phyloP scores from a whole-genome alignment of 495 filamentous ascomycete species.

The Penicillium canescens region DNA sequence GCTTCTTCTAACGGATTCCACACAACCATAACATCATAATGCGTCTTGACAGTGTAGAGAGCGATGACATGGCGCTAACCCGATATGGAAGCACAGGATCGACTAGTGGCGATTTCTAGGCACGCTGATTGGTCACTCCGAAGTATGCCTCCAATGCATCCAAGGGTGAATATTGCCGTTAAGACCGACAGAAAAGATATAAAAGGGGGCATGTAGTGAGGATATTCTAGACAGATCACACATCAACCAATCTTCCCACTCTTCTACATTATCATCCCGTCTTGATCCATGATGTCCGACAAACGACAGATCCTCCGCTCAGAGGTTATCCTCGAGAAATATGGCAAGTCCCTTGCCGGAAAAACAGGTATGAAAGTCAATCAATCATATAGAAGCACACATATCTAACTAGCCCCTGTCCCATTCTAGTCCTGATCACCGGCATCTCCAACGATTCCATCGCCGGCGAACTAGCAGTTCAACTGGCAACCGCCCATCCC shows the following conservation, averaged over 20 bases:
- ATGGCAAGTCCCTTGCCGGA: slow-evolving; percentile 18
- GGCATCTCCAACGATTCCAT: slow-evolving; percentile 22
- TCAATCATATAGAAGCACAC: neutral
- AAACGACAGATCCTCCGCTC: slow-evolving; percentile 18
- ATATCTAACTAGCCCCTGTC: neutral
- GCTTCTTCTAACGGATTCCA: neutral
- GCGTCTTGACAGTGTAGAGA: no score
- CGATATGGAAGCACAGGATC: neutral
- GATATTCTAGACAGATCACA: neutral
- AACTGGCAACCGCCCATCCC: slow-evolving; percentile 11
- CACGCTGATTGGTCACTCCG: neutral
- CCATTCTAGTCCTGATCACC: slow-evolving; percentile 18
- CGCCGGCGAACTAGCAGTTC: slow-evolving; percentile 20
- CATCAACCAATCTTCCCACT: neutral
- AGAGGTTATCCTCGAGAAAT: slow-evolving; percentile 22
- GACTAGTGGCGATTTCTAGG: neutral
- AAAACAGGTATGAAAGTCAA: slow-evolving; percentile 13
- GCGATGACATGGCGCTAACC: slow-evolving; percentile 13
- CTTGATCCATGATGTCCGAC: slow-evolving; percentile 10
- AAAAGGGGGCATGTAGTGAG: neutral
- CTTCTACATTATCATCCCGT: neutral
- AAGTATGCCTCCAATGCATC: neutral
- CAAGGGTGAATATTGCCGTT: neutral
- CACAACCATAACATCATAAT: no score
- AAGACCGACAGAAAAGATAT: neutral